Conservation (phyloP, 1,284 basidiomycete species). For the Cutaneotrichosporon spelunceum region DNA sequence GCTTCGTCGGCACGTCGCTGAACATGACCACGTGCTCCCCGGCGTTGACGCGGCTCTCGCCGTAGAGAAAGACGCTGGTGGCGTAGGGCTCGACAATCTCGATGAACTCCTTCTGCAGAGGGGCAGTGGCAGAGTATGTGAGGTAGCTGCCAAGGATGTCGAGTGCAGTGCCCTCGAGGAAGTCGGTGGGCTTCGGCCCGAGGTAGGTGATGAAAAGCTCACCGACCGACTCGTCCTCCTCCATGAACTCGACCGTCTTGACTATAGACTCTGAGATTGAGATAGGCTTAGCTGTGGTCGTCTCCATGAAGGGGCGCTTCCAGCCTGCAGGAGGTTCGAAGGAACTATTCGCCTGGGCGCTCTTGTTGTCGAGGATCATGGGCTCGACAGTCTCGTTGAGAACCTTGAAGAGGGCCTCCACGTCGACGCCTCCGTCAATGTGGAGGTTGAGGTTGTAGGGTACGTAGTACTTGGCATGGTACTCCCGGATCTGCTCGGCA, state of each 20-base stretch:
- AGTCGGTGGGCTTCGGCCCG: constrained; percentile 71
- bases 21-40: constrained; percentile 74
- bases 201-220: constrained; percentile 78
- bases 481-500: constrained; percentile 85
- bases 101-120: constrained; percentile 87
- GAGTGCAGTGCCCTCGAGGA: constrained; percentile 75
- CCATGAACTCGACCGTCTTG: constrained; percentile 83
- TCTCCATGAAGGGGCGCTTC: constrained; percentile 94
- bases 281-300: constrained; percentile 64
- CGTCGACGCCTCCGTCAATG: constrained; percentile 56
- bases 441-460: constrained; percentile 71
- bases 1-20: constrained; percentile 77
- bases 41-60: constrained; percentile 70
- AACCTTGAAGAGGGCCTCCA: constrained; percentile 60
- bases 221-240: constrained; percentile 92
- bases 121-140: constrained; percentile 82
- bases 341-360: background rate
- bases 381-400: constrained; percentile 80
- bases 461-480: constrained; percentile 87
- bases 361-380: constrained; percentile 57
- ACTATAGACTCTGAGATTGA: constrained; percentile 60
- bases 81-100: constrained; percentile 88
- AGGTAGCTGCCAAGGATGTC: constrained; percentile 85
- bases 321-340: constrained; percentile 64
- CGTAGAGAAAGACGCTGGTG: constrained; percentile 80